These are phyloP conservation scores for Nakataea oryzae DNA, from an alignment of 2,329 filamentous ascomycete genomes.

Conservation along the genomic window DNA sequence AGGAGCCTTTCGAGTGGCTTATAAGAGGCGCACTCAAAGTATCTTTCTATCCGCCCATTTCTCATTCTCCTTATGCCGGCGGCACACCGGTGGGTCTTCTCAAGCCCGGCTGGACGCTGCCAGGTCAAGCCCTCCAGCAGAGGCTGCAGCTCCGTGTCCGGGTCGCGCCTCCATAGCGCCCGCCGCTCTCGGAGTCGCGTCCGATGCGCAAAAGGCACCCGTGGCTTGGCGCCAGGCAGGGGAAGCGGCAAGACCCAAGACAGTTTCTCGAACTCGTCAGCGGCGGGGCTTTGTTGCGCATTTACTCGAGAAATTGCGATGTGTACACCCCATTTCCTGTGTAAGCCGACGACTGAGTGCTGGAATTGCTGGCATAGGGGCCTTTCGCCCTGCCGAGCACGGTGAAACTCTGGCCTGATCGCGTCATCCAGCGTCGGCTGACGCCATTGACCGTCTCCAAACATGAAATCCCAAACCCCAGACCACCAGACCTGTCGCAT, in stretches of 20 bases:
- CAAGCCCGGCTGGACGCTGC: no score
- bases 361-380: neutral
- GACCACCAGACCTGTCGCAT: conserved; percentile 8
- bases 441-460: conserved; percentile 17
- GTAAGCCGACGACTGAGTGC: neutral
- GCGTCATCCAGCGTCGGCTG: conserved; percentile 16
- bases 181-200: neutral
- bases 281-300: neutral
- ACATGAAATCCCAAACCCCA: conserved; percentile 9
- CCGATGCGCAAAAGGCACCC: neutral
- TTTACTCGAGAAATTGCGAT: neutral
- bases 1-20: neutral
- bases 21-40: neutral
- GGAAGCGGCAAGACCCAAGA: neutral
- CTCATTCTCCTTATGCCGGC: neutral
- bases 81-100: neutral
- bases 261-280: neutral
- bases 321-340: neutral
- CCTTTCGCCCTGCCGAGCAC: neutral
- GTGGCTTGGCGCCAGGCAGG: neutral
- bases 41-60: neutral
- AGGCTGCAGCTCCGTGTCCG: neutral
- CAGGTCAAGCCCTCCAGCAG: neutral
- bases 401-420: conserved; percentile 8
- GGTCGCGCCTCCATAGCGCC: neutral